Evolutionary conservation across 305 asterid species (phyloP).

Genomic region (Fraxinus platypoda): DNA sequence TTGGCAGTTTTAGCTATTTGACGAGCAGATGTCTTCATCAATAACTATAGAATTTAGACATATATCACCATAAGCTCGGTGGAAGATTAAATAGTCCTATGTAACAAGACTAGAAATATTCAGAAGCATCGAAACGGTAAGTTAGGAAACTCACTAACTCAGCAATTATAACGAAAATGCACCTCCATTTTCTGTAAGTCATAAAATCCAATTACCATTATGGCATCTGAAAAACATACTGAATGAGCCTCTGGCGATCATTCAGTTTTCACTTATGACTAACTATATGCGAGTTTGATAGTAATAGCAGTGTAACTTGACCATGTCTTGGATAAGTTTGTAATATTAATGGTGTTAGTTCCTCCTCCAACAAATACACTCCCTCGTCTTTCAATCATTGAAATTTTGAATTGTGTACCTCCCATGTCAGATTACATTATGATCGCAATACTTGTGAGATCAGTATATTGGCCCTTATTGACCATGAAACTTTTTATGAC

Average conservation of each 20-base stretch:
- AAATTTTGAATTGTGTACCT: not conserved
- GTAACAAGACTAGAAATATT: not conserved
- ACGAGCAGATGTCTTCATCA: conserved; percentile 73
- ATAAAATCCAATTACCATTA: not conserved
- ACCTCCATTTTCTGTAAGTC: not conserved
- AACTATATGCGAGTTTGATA: not conserved
- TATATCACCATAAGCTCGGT: conserved; percentile 3
- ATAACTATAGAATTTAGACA: conserved; percentile 49
- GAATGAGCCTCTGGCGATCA: not conserved
- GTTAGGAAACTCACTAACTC: conserved; percentile 12
- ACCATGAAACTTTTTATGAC: not conserved
- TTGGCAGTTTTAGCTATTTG: conserved; percentile 66
- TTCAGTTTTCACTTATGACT: not conserved
- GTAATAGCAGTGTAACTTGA: not conserved
- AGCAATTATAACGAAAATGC: not conserved
- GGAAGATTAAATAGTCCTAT: conserved; percentile 14
- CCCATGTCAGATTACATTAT: not conserved
- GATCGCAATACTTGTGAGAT: not conserved
- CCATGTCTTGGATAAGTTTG: not conserved
- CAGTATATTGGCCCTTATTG: not conserved
- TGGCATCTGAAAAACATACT: not conserved
- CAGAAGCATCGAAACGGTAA: conserved; percentile 6
- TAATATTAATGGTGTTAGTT: not conserved
- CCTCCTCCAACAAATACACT: not conserved
- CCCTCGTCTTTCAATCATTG: not conserved